Percentiles rank a stretch among this genome's conserved stretches.
phyloP scores from a whole-genome alignment of 495 filamentous ascomycete genomes.

The Podospora australis region DNA sequence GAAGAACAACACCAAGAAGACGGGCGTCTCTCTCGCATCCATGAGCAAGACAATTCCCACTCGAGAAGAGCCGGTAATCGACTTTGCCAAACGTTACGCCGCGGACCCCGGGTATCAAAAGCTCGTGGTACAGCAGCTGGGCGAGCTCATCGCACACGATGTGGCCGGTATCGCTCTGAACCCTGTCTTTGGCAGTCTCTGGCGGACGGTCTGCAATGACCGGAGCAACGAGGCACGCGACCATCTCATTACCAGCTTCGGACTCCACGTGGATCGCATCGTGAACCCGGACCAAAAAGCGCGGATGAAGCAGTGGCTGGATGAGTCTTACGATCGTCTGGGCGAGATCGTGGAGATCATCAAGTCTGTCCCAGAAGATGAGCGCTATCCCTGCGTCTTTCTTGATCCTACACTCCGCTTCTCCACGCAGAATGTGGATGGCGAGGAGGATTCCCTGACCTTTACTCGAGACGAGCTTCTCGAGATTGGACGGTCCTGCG shows the following conservation, averaged over 20 bases:
- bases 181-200: constrained; percentile 42
- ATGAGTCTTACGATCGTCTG: constrained; percentile 40
- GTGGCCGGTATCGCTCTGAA: constrained; percentile 38
- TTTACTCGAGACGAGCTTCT: constrained; percentile 38
- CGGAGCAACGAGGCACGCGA: constrained; percentile 32
- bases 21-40: too few relatives aligned
- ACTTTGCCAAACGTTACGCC: constrained; percentile 35
- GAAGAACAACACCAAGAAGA: constrained; percentile 11
- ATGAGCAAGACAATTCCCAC: too few relatives aligned
- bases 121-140: constrained; percentile 27
- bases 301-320: constrained; percentile 38
- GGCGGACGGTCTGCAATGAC: constrained; percentile 43
- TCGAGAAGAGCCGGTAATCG: constrained; percentile 16
- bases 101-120: constrained; percentile 29
- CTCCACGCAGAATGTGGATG: constrained; percentile 8
- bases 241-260: constrained; percentile 31
- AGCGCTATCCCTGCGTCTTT: constrained; percentile 46
- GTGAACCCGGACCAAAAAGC: constrained; percentile 23
- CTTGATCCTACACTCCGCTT: constrained; percentile 40
- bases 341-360: constrained; percentile 38
- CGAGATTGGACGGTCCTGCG: constrained; percentile 42
- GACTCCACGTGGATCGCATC: constrained; percentile 27
- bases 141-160: constrained; percentile 33
- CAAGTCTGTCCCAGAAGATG: constrained; percentile 31
- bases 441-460: constrained; percentile 16